Conservation (phyloP, 768 basidiomycete genomes). For the Thelephora aurantiotincta region DNA sequence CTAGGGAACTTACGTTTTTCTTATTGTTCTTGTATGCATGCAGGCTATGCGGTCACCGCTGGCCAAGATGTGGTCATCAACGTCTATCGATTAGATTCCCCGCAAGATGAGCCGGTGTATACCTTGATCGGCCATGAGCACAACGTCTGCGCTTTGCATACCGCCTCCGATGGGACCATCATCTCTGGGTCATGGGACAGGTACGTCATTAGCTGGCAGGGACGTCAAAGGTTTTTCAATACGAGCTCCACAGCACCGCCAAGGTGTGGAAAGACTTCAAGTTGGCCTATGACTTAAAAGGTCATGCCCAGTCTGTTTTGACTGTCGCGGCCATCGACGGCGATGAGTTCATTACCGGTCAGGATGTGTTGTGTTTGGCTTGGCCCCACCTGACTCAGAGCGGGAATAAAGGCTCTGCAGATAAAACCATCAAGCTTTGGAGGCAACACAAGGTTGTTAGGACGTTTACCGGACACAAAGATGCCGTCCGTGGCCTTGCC, state of each 20-base stretch:
- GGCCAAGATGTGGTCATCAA: constrained; percentile 86
- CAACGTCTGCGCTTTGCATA: constrained; percentile 80
- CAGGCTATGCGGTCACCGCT: constrained; percentile 72
- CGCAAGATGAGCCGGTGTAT: constrained; percentile 63
- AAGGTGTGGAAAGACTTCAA: constrained; percentile 85
- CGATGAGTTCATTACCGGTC: constrained; percentile 73
- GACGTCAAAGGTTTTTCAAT: background rate
- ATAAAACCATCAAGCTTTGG: constrained; percentile 90
- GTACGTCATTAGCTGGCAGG: constrained; percentile 28
- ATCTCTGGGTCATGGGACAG: constrained; percentile 97
- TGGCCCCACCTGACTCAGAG: background rate
- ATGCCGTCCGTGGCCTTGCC: constrained; percentile 80
- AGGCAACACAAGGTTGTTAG: constrained; percentile 56
- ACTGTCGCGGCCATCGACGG: constrained; percentile 73
- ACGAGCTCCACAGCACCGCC: constrained; percentile 49
- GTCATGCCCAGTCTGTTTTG: constrained; percentile 90
- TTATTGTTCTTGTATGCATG: background rate
- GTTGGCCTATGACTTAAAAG: constrained; percentile 58
- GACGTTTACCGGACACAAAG: constrained; percentile 77
- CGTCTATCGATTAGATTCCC: constrained; percentile 50
- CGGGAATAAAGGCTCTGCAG: constrained; percentile 61
- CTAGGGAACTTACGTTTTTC: background rate
- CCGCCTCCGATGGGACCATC: constrained; percentile 54
- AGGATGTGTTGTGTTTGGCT: constrained; percentile 5
- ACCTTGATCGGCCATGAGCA: constrained; percentile 79